Evolutionary conservation across 768 basidiomycete genomes (phyloP), one percentile per base, ranked within the genome.

Genomic region (Calvatia gigantea): DNA sequence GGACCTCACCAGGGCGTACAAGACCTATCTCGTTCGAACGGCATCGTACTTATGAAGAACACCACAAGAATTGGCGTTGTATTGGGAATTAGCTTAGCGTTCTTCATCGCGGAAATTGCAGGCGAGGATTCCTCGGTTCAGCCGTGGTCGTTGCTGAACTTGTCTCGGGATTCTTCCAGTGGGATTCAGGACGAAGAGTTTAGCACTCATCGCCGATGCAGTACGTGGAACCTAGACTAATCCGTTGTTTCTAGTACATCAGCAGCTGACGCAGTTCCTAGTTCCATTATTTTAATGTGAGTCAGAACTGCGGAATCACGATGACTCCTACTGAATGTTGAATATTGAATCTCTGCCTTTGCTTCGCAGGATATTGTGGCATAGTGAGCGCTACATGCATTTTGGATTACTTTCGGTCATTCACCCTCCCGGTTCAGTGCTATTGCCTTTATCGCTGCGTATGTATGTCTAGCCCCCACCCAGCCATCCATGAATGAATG

Each of bases 271-370:
- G 21, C 60, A 54, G 51, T 54, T 38, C 45, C 21, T 56, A 81
- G 80, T 82, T 82, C 61, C 81, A 82, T 68, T 81, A 81, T 63
- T 61, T 81, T 7, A 81, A 79, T 67, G 79, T 80, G 63, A 58
- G 74, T 64, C 3, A 17, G 19, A 51, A 43, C 56, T 46, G 27
- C 35, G 57, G 25, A 56, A 57, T 19, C 53, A 32, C 27, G 58
- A 48, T 58, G 47, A 31, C n/a, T 27, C 41, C 37, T 32, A 23
- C 49, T 35, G 33, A n/a, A n/a, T n/a, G n/a, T n/a, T n/a, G n/a
- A n/a, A n/a, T n/a, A n/a, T n/a, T n/a, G n/a, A 54, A 49, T 41
- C 38, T 29, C 45, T 50, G 2, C 28, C n/a, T 28, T 27, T 14
- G 19, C 25, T 33, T 21, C 33, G 6, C 54, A 78, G 76, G 76